phyloP scores from a whole-genome alignment of 306 rosid genomes.

The Sicyos edulis region DNA sequence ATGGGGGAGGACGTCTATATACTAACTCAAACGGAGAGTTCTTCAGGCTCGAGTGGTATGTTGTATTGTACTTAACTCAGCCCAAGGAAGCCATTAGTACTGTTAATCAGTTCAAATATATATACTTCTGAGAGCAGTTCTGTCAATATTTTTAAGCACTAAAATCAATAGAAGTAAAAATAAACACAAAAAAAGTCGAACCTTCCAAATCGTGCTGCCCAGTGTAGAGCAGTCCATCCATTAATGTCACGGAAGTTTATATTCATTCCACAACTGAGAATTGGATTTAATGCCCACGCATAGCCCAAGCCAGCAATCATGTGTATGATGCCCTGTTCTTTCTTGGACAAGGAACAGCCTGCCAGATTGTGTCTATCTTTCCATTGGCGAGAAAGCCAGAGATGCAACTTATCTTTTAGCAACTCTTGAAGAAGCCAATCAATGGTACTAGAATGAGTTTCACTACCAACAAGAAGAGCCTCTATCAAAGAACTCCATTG shows the following conservation, averaged over 20 bases:
- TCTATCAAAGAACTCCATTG: constrained; percentile 60
- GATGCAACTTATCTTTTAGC: constrained; percentile 66
- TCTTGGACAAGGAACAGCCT: constrained; percentile 71
- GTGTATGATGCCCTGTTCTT: constrained; percentile 90
- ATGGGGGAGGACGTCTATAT: too few species aligned
- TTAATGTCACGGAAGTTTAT: constrained; percentile 90
- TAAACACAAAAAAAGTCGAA: constrained; percentile 14
- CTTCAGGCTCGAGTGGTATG: too few species aligned
- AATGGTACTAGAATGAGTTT: constrained; percentile 54
- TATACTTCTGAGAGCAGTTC: neutral
- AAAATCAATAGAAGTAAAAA: constrained; percentile 20
- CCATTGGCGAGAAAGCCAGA: constrained; percentile 61
- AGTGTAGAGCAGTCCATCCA: constrained; percentile 92
- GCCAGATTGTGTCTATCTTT: constrained; percentile 34
- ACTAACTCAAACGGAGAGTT: too few species aligned
- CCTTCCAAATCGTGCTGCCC: constrained; percentile 98
- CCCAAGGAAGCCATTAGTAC: too few species aligned
- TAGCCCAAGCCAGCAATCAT: constrained; percentile 85
- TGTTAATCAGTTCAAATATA: neutral
- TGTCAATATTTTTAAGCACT: neutral
- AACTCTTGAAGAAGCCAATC: constrained; percentile 83
- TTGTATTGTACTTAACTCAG: too few species aligned
- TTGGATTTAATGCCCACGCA: constrained; percentile 81
- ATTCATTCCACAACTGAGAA: constrained; percentile 64
- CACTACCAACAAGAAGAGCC: constrained; percentile 57